phyloP scores from a whole-genome alignment of 139 green algal species.

The Penium margaritaceum region DNA sequence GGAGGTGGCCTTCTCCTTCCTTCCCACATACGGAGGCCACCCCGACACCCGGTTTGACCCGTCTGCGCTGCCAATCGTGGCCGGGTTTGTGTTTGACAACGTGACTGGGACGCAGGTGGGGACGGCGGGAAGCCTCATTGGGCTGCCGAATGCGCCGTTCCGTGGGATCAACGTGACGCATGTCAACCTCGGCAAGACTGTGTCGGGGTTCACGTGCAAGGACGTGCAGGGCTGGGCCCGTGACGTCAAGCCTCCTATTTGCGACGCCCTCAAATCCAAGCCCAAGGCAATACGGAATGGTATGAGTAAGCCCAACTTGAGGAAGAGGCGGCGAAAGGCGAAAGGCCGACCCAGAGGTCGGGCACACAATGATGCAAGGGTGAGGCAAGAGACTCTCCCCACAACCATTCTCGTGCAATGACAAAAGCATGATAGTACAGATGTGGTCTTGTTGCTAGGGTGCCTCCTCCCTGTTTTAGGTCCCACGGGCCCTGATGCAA shows the following conservation, averaged over 20 bases:
- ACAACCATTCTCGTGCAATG: no score
- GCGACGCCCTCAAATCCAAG: no score
- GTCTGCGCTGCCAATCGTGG: background rate
- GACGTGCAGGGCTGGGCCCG: background rate
- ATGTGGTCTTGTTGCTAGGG: no score
- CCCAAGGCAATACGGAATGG: no score
- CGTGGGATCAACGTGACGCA: background rate
- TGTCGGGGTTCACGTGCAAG: conserved; percentile 1
- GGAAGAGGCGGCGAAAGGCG: no score
- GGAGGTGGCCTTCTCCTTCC: background rate
- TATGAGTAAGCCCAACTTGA: no score
- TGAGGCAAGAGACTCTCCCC: no score
- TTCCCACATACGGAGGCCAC: background rate
- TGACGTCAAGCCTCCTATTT: background rate
- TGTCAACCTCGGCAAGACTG: background rate
- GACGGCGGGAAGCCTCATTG: background rate
- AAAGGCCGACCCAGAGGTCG: no score
- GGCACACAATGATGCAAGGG: no score
- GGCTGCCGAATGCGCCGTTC: background rate
- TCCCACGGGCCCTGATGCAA: no score
- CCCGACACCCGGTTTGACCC: conserved; percentile 10
- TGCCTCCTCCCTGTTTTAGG: no score
- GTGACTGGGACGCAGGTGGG: background rate
- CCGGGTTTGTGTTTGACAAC: background rate
- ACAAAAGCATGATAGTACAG: no score